Conservation (phyloP, 768 basidiomycete species). For the Termitomyces sp. region DNA sequence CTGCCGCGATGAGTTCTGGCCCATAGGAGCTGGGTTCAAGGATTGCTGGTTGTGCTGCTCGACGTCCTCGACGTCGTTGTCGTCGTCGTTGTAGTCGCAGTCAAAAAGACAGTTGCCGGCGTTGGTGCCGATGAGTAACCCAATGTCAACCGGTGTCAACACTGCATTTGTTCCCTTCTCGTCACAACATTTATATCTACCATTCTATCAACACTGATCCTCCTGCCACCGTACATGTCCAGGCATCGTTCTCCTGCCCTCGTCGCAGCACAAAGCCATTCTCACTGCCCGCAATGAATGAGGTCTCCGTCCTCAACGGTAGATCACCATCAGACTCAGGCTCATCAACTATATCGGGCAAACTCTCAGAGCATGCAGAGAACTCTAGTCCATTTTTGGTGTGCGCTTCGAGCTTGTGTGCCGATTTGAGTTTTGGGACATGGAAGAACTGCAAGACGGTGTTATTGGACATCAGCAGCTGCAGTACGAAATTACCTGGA, state of each 20-base stretch:
- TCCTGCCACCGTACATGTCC: conserved; percentile 43
- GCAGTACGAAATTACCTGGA: conserved; percentile 35
- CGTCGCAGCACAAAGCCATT: conserved; percentile 46
- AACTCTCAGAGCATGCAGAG: conserved; percentile 19
- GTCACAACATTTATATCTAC: neutral
- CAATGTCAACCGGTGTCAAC: conserved; percentile 11
- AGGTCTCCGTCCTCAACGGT: conserved; percentile 20
- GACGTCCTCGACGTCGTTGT: conserved; percentile 6
- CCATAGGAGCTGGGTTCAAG: neutral
- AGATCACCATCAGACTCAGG: conserved; percentile 1
- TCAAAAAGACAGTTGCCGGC: conserved; percentile 17
- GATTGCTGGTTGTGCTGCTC: conserved; percentile 1
- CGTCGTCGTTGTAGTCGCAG: conserved; percentile 5
- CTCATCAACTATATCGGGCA: conserved; percentile 5
- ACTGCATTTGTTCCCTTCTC: neutral
- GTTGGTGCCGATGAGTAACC: conserved; percentile 17
- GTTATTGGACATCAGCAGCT: neutral
- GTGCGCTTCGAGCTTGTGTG: neutral
- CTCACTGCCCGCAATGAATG: conserved; percentile 50
- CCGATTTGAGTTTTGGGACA: conserved; percentile 25
- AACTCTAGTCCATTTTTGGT: conserved; percentile 13
- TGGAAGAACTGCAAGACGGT: conserved; percentile 37
- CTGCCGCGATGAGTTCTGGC: conserved; percentile 7
- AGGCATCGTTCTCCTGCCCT: conserved; percentile 22
- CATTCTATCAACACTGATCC: conserved; percentile 22